Conservation (phyloP, 2,329 filamentous ascomycete genomes). For the Pseudonectria foliicola region DNA sequence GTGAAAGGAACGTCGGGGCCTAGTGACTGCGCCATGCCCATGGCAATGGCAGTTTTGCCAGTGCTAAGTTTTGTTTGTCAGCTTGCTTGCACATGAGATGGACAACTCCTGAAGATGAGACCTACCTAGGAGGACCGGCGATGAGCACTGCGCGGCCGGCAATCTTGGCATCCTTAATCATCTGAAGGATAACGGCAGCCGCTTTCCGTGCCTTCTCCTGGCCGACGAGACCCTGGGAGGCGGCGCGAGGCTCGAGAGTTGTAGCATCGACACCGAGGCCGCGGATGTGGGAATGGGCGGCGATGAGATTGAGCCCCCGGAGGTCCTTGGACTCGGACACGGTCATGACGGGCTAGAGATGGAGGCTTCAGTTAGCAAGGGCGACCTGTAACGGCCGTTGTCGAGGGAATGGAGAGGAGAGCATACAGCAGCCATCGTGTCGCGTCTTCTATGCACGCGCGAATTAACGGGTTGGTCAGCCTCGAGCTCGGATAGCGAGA, state of each 20-base stretch:
- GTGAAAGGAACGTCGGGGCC: slow-evolving; percentile 95
- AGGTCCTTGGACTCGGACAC: slow-evolving; percentile 95
- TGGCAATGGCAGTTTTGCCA: slow-evolving; percentile 96
- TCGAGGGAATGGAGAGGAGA: slow-evolving; percentile 13
- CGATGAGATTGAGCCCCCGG: slow-evolving; percentile 92
- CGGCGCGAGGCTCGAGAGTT: slow-evolving; percentile 75
- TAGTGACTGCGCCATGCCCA: slow-evolving; percentile 96
- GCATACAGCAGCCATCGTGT: slow-evolving; percentile 49
- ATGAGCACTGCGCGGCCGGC: slow-evolving; percentile 91
- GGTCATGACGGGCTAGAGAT: slow-evolving; percentile 55
- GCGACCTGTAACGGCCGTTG: background rate
- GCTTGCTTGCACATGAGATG: slow-evolving; percentile 3
- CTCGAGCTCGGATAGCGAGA: slow-evolving; percentile 2
- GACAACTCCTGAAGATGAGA: no score
- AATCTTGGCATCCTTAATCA: slow-evolving; percentile 99
- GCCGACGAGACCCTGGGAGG: slow-evolving; percentile 89
- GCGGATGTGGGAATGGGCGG: slow-evolving; percentile 95
- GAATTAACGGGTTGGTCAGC: slow-evolving; percentile 4
- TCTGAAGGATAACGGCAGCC: slow-evolving; percentile 91
- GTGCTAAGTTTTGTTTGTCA: slow-evolving; percentile 52
- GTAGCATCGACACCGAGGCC: slow-evolving; percentile 90
- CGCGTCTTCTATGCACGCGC: slow-evolving; percentile 12
- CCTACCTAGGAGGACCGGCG: slow-evolving; percentile 78
- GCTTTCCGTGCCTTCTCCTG: slow-evolving; percentile 96
- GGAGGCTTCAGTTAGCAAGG: slow-evolving; percentile 14